Percentiles rank a stretch among this genome's conserved stretches.
Evolutionary conservation across 768 basidiomycete genomes (phyloP).

Genomic region (Lentinula edodes): DNA sequence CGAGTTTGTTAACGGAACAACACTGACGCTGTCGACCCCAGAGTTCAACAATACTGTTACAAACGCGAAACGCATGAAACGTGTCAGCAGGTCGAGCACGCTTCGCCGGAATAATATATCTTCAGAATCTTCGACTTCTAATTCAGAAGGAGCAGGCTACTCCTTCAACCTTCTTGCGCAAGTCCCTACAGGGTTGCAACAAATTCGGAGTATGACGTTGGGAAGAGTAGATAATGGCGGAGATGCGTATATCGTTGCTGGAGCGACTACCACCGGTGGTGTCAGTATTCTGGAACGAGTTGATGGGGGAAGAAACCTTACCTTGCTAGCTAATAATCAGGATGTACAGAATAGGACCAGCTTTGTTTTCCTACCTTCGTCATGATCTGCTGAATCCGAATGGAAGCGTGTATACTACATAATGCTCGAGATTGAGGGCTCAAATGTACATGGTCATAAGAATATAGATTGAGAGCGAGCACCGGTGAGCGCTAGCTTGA

Average conservation of each 20-base stretch:
- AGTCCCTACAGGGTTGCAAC: constrained; percentile 48
- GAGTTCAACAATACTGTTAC: neutral
- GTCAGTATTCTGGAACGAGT: constrained; percentile 39
- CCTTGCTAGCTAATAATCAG: constrained; percentile 31
- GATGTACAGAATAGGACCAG: constrained; percentile 31
- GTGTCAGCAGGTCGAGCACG: neutral
- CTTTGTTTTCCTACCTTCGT: constrained; percentile 28
- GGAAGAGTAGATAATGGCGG: constrained; percentile 32
- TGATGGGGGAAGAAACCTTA: constrained; percentile 34
- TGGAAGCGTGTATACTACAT: no score
- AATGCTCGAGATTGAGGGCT: no score
- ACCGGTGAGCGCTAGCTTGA: neutral
- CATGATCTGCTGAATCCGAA: neutral
- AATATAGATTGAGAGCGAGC: neutral
- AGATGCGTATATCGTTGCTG: constrained; percentile 35
- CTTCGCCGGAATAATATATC: neutral
- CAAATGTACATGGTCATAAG: no score
- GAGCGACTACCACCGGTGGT: constrained; percentile 26
- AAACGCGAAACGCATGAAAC: constrained; percentile 13
- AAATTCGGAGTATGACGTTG: constrained; percentile 50
- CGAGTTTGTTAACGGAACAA: constrained; percentile 26
- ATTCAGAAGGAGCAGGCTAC: neutral
- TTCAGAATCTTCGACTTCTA: neutral
- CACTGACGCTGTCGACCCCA: constrained; percentile 2
- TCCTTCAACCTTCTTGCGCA: constrained; percentile 38